Base-by-base conservation (phyloP, 768 basidiomycete genomes). In the Strobilomyces confusus region DNA sequence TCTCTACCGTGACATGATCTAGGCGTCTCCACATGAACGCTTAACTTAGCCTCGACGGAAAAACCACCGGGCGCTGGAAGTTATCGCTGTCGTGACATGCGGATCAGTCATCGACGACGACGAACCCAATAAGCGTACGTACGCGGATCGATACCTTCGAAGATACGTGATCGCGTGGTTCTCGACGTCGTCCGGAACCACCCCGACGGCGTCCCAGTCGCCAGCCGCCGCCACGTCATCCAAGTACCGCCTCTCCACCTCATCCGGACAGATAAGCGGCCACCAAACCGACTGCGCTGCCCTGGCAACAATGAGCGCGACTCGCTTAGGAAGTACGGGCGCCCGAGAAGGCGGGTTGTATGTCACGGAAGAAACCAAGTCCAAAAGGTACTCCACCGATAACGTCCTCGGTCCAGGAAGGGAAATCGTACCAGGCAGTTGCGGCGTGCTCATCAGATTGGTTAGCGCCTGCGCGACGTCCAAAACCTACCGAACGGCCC, bases 381-480 rank as follows among this genome's bases (percentile, higher is more conserved):
- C 82, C 51, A 90, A 73, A 34, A 92, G 75, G 69, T 90, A 87
- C 66, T 90, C 86, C 69, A 86, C 83, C 25, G 90, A 89, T 69
- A 95, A 78, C 34, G 87, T 85, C 30, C 84, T 87, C 0, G 95
- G 95, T 3, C 97, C 97, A 42, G 95, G 91, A 44, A 99, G 85
- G 49, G 82, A 81, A 63, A 93, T 72, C 9, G 85, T 92, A 30
- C 83, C 80, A 38, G 86, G 72, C 20, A 83, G 63, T 47, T 83
- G 82, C 38, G 85, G 79, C 42, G 80, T 76, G 17, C 75, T 64
- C 71, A 89, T 80, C 56, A 92, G 72, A 73, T 91, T 90, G n/a
- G 80, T 77, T 50, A 98, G 79, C 6, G 85, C 95, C 70, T 95
- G 88, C 11, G 97, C 95, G 52, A 98, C 91, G 65, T 99, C 95